Conservation (phyloP, 768 basidiomycete species). For the Xerocomus brunneocitrinus region DNA sequence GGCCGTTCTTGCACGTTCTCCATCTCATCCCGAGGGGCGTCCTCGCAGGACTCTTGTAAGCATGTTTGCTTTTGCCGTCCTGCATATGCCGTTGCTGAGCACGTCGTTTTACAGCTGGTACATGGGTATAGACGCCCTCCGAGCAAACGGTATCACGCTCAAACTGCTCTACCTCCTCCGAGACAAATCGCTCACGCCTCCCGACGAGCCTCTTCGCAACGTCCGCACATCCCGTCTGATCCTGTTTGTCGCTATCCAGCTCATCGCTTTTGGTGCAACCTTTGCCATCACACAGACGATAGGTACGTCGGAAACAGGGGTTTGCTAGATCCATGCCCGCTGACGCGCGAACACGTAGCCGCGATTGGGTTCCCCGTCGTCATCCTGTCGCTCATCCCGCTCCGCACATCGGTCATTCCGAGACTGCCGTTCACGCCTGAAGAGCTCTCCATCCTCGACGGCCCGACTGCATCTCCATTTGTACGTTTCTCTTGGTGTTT, state of each 20-base stretch:
- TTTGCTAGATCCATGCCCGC: neutral
- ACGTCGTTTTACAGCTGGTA: slow-evolving; percentile 57
- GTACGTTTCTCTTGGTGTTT: slow-evolving; percentile 42
- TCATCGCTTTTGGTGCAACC: slow-evolving; percentile 80
- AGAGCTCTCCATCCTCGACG: slow-evolving; percentile 83
- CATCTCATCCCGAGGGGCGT: slow-evolving; percentile 78
- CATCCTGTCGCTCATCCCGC: slow-evolving; percentile 77
- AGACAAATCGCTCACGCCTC: slow-evolving; percentile 59
- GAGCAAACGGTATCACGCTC: slow-evolving; percentile 75
- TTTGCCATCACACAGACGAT: slow-evolving; percentile 90
- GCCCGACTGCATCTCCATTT: slow-evolving; percentile 83
- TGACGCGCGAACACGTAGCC: slow-evolving; percentile 37
- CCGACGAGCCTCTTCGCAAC: slow-evolving; percentile 63
- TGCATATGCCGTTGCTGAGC: neutral
- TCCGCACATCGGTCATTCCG: slow-evolving; percentile 70
- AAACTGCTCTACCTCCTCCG: slow-evolving; percentile 77
- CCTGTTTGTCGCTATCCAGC: slow-evolving; percentile 69
- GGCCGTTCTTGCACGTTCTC: slow-evolving; percentile 78
- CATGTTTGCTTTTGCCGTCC: slow-evolving; percentile 21
- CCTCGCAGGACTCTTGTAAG: slow-evolving; percentile 80
- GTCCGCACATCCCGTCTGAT: slow-evolving; percentile 73
- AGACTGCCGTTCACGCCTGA: slow-evolving; percentile 67
- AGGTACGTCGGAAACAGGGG: slow-evolving; percentile 39
- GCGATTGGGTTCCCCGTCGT: slow-evolving; percentile 91
- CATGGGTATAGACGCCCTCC: slow-evolving; percentile 84